These are phyloP conservation scores for Hordeum marinum DNA, from an alignment of 176 grass and related monocot species.

Conservation along the genomic window DNA sequence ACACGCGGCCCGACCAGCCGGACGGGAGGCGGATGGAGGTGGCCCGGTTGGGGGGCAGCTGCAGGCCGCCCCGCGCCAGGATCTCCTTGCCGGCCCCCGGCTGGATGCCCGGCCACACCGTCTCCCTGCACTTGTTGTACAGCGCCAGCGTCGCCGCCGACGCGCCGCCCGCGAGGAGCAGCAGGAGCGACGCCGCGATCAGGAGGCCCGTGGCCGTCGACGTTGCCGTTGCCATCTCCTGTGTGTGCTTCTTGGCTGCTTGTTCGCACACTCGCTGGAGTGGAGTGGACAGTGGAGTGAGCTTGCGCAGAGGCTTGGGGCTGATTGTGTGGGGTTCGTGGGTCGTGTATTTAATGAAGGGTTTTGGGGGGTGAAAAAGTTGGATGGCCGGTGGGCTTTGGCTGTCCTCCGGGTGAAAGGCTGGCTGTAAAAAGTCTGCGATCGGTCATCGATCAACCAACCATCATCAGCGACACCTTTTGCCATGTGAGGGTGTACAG, in stretches of 20 bases:
- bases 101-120: slow-evolving; percentile 96
- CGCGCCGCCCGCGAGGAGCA: slow-evolving; percentile 20
- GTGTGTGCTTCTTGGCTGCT: background rate
- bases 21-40: slow-evolving; percentile 54
- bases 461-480: background rate
- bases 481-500: background rate
- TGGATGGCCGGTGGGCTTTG: background rate
- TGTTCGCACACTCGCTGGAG: background rate
- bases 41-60: slow-evolving; percentile 42
- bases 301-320: background rate
- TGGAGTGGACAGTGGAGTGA: background rate
- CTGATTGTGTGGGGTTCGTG: slow-evolving; percentile 3
- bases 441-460: background rate
- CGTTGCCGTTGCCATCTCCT: background rate
- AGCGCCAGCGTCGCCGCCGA: slow-evolving; percentile 65
- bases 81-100: slow-evolving; percentile 61
- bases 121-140: slow-evolving; percentile 77
- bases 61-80: slow-evolving; percentile 56
- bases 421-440: background rate
- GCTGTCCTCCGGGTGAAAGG: background rate
- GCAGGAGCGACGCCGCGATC: background rate
- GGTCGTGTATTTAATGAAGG: slow-evolving; percentile 16
- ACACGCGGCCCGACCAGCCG: slow-evolving; percentile 80
- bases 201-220: background rate
- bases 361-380: background rate